phyloP scores from a whole-genome alignment of 345 rosid species.

The Raphanus raphanistrum region DNA sequence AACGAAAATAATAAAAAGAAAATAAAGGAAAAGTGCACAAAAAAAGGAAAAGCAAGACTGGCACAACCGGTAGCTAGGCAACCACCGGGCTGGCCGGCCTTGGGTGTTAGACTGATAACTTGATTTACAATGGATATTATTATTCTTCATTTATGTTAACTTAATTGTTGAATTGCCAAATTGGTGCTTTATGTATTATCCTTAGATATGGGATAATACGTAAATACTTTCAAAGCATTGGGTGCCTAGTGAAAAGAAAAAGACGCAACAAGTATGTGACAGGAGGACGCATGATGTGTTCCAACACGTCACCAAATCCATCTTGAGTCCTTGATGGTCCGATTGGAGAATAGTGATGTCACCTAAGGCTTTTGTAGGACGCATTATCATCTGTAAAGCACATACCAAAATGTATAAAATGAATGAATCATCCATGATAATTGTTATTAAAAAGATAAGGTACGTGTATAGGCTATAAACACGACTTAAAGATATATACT shows the following conservation, averaged over 20 bases:
- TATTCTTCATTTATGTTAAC: conserved; percentile 1
- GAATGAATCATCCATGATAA: conserved; percentile 12
- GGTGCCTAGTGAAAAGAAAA: not conserved
- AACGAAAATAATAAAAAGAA: not conserved
- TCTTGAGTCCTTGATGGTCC: conserved; percentile 6
- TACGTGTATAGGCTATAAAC: conserved; percentile 18
- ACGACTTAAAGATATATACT: conserved; percentile 2
- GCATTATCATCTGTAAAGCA: not conserved
- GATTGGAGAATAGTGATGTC: not conserved
- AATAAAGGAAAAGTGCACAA: too few relatives aligned
- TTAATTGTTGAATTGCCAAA: not conserved
- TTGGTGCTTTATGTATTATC: not conserved
- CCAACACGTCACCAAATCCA: conserved; percentile 32
- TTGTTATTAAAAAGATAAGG: not conserved
- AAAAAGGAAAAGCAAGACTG: not conserved
- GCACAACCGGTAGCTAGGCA: not conserved
- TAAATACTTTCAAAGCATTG: not conserved
- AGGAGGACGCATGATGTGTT: conserved; percentile 32
- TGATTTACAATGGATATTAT: not conserved
- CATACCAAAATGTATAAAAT: conserved; percentile 8
- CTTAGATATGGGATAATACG: not conserved
- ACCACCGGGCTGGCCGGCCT: not conserved
- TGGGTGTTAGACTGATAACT: not conserved
- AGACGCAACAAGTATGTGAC: conserved; percentile 15
- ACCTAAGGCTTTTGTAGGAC: not conserved